phyloP scores from a whole-genome alignment of 306 rosid species.

The Quercus rubra region DNA sequence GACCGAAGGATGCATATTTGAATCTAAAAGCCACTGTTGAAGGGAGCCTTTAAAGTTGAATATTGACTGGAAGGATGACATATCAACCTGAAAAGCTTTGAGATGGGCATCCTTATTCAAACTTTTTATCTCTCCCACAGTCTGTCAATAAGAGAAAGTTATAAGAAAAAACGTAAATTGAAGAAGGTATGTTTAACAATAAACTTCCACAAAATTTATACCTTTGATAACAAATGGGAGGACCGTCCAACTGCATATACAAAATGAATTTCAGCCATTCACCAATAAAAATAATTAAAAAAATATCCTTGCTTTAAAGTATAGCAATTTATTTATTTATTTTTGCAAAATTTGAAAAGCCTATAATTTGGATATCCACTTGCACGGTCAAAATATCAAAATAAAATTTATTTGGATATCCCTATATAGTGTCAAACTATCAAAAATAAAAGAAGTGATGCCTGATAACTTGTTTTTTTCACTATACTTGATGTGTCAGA shows the following conservation, averaged over 20 bases:
- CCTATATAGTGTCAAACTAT: neutral
- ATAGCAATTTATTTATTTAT: neutral
- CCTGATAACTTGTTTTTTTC: neutral
- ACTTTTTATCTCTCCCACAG: conserved; percentile 52
- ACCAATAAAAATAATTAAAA: conserved; percentile 1
- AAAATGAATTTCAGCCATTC: conserved; percentile 23
- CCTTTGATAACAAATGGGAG: conserved; percentile 51
- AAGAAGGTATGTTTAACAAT: neutral
- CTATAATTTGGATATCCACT: neutral
- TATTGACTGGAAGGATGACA: conserved; percentile 59
- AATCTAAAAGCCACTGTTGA: conserved; percentile 62
- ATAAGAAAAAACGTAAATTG: neutral
- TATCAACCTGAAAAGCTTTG: conserved; percentile 69
- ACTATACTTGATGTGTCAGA: neutral
- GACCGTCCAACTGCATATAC: conserved; percentile 84
- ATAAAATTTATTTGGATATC: neutral
- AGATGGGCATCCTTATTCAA: conserved; percentile 51
- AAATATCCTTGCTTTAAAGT: neutral
- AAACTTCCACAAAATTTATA: conserved; percentile 22
- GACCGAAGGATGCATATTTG: conserved; percentile 73
- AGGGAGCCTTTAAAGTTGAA: conserved; percentile 51
- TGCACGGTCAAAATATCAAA: neutral
- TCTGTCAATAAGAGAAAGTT: conserved; percentile 41
- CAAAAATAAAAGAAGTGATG: neutral
- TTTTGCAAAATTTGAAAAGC: conserved; percentile 9